These are phyloP conservation scores for Penicillium sp. DNA, from an alignment of 2,329 filamentous ascomycete genomes.

Conservation along the genomic window DNA sequence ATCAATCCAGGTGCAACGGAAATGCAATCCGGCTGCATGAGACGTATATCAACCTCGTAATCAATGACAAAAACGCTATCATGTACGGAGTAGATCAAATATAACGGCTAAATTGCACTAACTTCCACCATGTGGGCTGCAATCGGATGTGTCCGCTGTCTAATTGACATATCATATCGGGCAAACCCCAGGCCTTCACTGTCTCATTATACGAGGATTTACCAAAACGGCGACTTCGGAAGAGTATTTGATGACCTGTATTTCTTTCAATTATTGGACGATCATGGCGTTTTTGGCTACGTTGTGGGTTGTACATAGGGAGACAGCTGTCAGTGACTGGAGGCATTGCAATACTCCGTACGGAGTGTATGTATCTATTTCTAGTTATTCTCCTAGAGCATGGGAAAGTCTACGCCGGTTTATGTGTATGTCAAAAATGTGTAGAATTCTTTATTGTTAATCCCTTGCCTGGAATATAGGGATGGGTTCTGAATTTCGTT, in stretches of 20 bases:
- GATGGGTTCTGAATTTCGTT: neutral
- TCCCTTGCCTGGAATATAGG: conserved; percentile 1
- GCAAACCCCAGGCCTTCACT: neutral
- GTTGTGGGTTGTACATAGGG: neutral
- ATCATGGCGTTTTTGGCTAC: conserved; percentile 1
- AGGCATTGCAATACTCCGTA: neutral
- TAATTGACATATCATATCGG: neutral
- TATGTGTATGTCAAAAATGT: neutral
- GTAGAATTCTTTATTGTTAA: neutral
- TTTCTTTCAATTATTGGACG: conserved; percentile 6
- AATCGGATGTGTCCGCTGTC: neutral
- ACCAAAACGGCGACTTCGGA: neutral
- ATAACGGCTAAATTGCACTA: neutral
- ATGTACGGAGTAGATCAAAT: neutral
- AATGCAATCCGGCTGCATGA: neutral
- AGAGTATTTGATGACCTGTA: neutral
- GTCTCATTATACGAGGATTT: neutral
- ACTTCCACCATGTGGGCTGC: neutral
- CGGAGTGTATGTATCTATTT: neutral
- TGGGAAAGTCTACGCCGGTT: neutral
- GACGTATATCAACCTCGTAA: neutral
- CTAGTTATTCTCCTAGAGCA: neutral
- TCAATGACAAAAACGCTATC: neutral
- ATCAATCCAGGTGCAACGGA: neutral
- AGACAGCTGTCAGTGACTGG: neutral